These are phyloP conservation scores for Zea mays DNA, from an alignment of 176 grass and related monocot species.

Conservation along the genomic window Zm-B73-REFERENCE-NAM-5.0 NC_050100.1:25948001-25948500, in stretches of 20 bases:
- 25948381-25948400: not conserved
- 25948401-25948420: not conserved
- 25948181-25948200: not conserved
- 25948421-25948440: not conserved
- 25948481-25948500: not conserved
- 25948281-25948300: not conserved
- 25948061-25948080: slow-evolving; percentile 9
- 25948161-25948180: not conserved
- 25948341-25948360: not conserved
- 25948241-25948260: not conserved
- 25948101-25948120: slow-evolving; percentile 18
- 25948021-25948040: not conserved
- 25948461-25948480: not conserved
- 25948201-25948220: not conserved
- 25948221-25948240: not conserved
- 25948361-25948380: not conserved
- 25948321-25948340: not conserved
- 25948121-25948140: not conserved
- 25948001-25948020: slow-evolving; percentile 6
- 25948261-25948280: not conserved
- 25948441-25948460: not conserved
- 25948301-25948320: not conserved
- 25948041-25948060: not conserved
- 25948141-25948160: not conserved
- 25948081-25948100: slow-evolving; percentile 12